Percentiles rank a stretch among this genome's conserved stretches.
Conservation (phyloP, 257 asterid species). For the Scutellaria baicalensis region DNA sequence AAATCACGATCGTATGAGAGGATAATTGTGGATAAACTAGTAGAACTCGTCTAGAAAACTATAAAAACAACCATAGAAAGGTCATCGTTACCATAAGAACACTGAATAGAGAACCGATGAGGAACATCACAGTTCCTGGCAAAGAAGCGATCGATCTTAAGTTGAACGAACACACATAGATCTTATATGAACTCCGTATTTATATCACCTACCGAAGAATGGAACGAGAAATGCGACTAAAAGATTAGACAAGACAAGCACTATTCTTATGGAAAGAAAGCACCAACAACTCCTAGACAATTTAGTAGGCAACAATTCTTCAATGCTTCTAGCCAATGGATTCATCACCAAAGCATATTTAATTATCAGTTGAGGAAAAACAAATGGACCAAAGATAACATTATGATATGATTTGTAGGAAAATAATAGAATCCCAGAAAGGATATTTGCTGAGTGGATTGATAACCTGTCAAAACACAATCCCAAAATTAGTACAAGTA, state of each 20-base stretch:
- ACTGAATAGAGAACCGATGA: conserved; percentile 78
- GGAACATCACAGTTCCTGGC: conserved; percentile 78
- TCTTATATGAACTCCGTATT: neutral
- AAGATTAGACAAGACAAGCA: conserved; percentile 56
- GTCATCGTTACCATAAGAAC: conserved; percentile 57
- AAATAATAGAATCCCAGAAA: conserved; percentile 9
- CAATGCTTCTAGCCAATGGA: conserved; percentile 77
- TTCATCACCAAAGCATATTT: conserved; percentile 78
- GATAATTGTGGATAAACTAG: neutral
- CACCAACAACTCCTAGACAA: conserved; percentile 41
- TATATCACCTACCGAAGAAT: conserved; percentile 51
- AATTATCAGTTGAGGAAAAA: conserved; percentile 39
- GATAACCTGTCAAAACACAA: conserved; percentile 52
- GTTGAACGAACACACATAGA: neutral
- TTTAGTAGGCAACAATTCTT: conserved; percentile 61
- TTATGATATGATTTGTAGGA: neutral
- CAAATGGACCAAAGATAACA: neutral
- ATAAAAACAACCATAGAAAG: neutral
- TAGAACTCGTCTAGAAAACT: neutral
- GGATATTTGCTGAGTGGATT: conserved; percentile 91
- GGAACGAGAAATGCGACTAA: conserved; percentile 72
- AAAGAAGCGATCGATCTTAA: neutral
- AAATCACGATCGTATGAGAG: neutral
- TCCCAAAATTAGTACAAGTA: neutral
- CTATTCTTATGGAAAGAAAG: conserved; percentile 54